Percentiles rank a stretch among this genome's conserved stretches.
These are phyloP conservation scores for Yarrowia sp. DNA, from an alignment of 805 yeast species.

Conservation along the genomic window DNA sequence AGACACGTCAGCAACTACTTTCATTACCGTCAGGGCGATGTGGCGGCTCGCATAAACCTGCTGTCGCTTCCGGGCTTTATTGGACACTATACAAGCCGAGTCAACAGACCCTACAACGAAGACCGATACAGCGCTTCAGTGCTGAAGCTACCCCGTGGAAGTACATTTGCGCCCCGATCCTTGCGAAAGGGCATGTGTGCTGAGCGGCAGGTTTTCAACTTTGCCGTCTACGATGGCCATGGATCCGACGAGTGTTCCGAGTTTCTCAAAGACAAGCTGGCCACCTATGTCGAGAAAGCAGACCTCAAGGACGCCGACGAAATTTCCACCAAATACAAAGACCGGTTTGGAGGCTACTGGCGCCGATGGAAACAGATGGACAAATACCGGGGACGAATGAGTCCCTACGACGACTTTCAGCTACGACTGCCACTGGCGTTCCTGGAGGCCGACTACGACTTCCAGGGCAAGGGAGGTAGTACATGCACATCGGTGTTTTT, in stretches of 20 bases:
- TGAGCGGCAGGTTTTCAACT: conserved; percentile 53
- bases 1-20: conserved; percentile 22
- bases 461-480: conserved; percentile 51
- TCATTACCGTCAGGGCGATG: conserved; percentile 18
- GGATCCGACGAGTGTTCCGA: conserved; percentile 78
- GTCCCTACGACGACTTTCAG: conserved; percentile 52
- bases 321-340: conserved; percentile 53
- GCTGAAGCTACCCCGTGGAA: conserved; percentile 44
- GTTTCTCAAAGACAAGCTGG: conserved; percentile 55
- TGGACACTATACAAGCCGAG: conserved; percentile 77
- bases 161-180: conserved; percentile 33
- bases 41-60: conserved; percentile 50
- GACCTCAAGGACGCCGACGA: conserved; percentile 42
- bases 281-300: conserved; percentile 48
- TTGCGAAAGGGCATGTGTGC: conserved; percentile 26
- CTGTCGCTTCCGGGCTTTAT: conserved; percentile 65
- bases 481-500: conserved; percentile 67
- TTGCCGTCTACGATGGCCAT: conserved; percentile 89
- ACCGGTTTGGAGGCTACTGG: conserved; percentile 81
- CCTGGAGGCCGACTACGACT: conserved; percentile 62
- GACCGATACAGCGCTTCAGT: conserved; percentile 71
- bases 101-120: conserved; percentile 74
- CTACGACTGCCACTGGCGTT: conserved; percentile 62
- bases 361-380: conserved; percentile 58
- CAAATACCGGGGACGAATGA: conserved; percentile 36